Evolutionary conservation across 1,284 basidiomycete genomes (phyloP).

Genomic region (Nidula niveotomentosa): DNA sequence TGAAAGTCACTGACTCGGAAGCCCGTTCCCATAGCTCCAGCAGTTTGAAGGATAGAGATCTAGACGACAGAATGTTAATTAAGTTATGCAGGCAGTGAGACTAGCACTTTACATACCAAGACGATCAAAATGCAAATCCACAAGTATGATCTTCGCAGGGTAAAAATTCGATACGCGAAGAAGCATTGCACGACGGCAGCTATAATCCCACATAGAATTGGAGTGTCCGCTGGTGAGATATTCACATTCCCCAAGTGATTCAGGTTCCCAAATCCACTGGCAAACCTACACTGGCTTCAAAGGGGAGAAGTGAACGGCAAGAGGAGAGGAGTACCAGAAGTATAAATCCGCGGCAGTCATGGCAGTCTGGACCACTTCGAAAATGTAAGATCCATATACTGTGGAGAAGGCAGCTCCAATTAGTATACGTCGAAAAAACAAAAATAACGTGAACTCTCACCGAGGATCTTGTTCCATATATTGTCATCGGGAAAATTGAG

Average conservation of each 20-base stretch:
- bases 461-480: background rate
- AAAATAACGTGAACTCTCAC: background rate
- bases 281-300: background rate
- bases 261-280: background rate
- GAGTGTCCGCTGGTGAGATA: background rate
- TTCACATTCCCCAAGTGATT: background rate
- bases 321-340: background rate
- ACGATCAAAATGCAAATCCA: background rate
- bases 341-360: background rate
- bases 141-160: background rate
- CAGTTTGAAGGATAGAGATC: too few species aligned
- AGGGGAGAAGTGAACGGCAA: too few species aligned
- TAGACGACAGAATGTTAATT: too few species aligned
- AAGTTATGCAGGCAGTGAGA: background rate
- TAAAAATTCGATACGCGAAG: background rate
- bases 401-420: background rate
- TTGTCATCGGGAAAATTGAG: background rate
- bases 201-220: background rate
- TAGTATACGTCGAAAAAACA: background rate
- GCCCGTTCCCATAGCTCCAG: too few species aligned
- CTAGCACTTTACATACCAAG: background rate
- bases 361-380: background rate
- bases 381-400: background rate
- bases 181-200: background rate
- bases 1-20: too few species aligned